Base-by-base conservation (phyloP, 192 early-diverging fungal species). In the Anaeromyces robustus region DNA sequence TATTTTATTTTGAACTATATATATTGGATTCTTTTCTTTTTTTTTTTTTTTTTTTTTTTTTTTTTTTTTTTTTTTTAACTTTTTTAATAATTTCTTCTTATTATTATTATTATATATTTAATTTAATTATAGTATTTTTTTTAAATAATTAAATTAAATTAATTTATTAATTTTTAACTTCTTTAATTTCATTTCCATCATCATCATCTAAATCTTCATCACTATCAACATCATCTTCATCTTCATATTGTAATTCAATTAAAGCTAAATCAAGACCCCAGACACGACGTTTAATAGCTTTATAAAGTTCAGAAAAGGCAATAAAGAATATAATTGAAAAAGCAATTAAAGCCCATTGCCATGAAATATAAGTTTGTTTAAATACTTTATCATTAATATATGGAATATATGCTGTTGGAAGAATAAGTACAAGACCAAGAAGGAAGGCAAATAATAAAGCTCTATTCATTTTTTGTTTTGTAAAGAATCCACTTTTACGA, bases 301-400 rank as follows among this genome's bases (percentile, higher is more conserved):
- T 94, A 85, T 89, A 94, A 18, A 88, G n/a, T 83, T 94, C 92
- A 30, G 87, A 86, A n/a, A 90, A 29, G 17, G 87, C 86, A 18
- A 93, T 82, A 84, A 92, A 94, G 30, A 93, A 79, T 29, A 94
- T 29, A 77, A 87, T 80, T 19, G 92, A 88, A 30, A 86, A 84
- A 30, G 86, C 81, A 29, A 92, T 87, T 79, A 93, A 85, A 41
- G 89, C 91, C 93, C 93, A 94, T 85, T 93, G 92, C 89, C 89
- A 93, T 17, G 29, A 29, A 80, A 86, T 85, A 39, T 85, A 77
- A 29, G 30, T 83, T 83, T 92, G 87, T 82, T 90, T 89, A 78
- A 93, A 92, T 52, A 92, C 89, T 68, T 81, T 78, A 30, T 86
- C 88, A 84, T 92, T 92, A 30, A 91, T 81, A 12, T 87, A 89